These are phyloP conservation scores for Ophiosphaerella narmari DNA, from an alignment of 2,329 filamentous ascomycete genomes.

Conservation along the genomic window DNA sequence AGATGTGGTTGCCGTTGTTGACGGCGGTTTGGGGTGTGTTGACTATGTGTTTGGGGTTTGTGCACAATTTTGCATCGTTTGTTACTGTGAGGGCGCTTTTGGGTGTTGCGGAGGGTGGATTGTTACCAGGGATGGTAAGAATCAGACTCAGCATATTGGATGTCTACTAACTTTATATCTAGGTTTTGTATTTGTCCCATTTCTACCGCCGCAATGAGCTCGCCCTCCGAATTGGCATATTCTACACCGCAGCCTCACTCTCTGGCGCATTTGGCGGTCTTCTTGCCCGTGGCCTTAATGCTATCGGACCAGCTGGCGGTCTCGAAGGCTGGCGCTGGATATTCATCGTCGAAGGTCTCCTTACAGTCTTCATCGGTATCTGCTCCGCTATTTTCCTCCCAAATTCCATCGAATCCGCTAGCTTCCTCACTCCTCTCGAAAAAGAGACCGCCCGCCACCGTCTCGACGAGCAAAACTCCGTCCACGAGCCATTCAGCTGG, in stretches of 20 bases:
- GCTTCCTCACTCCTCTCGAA: conserved; percentile 60
- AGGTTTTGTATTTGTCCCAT: conserved; percentile 63
- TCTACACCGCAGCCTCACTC: conserved; percentile 69
- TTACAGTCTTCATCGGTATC: conserved; percentile 59
- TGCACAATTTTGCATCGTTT: conserved; percentile 61
- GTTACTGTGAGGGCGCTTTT: conserved; percentile 65
- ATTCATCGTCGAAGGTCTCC: conserved; percentile 63
- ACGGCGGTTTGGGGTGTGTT: conserved; percentile 63
- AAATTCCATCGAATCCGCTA: conserved; percentile 59
- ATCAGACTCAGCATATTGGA: neutral
- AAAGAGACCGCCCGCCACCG: conserved; percentile 55
- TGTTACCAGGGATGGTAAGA: conserved; percentile 67
- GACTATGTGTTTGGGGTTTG: conserved; percentile 62
- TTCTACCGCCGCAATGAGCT: conserved; percentile 66
- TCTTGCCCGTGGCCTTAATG: conserved; percentile 63
- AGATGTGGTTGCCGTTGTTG: conserved; percentile 63
- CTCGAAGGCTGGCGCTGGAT: conserved; percentile 67
- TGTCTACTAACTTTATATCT: neutral
- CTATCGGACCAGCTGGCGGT: conserved; percentile 61
- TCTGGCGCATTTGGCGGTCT: conserved; percentile 69
- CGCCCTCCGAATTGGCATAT: conserved; percentile 67
- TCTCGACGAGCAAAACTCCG: conserved; percentile 45
- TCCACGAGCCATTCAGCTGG: conserved; percentile 60
- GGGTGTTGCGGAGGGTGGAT: conserved; percentile 66
- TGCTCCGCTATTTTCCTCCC: conserved; percentile 61